Base-by-base conservation (phyloP, 352 stramenopile species). In the Globisporangium okanoganense region DNA sequence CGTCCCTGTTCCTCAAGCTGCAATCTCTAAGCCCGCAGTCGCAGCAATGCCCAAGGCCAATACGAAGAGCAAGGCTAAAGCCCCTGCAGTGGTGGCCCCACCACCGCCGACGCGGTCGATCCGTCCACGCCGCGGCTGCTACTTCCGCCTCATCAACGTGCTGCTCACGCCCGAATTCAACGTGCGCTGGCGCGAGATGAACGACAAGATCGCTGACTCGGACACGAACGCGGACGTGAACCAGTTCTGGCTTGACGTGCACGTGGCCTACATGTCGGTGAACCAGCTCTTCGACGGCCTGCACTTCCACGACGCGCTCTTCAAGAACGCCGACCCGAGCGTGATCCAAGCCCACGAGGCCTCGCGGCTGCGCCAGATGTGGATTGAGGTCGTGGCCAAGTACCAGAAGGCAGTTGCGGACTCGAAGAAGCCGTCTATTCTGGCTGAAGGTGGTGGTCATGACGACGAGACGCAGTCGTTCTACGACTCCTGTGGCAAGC, bases 91-190 rank as follows among this genome's bases (percentile, higher is more conserved):
- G 22, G 48, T 33, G 13, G 12, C 14, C 6, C 13, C 27, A 9
- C 33, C 24, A 24, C 33, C 47, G 27, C 41, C 16, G 24, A 24
- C 41, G 40, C 43, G 51, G 31, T 38, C 50, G 31, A 60, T 67
- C 14, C 75, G 77, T 20, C 58, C 75, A 8, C 77, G 75, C 24
- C 80, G 80, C 38, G 73, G 78, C 40, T 90, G 80, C 47, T 78
- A 78, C 52, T 90, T 90, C 64, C 80, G 80, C 36, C 65, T 90
- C 14, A 84, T 90, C 33, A 90, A 90, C 54, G 75, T 85, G 43
- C 64, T 90, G 40, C 62, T 88, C 25, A 88, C 75, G 61, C 72
- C 76, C 35, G 69, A 79, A 9, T 90, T 87, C 44, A 78, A 73
- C 47, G 53, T 55, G 6, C 76, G 78, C 5, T 90, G 80, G 80